A percentile compares a stretch with the other conserved stretches of the same genome.
Evolutionary conservation across 2,329 filamentous ascomycete genomes (phyloP).

Genomic region (Sporothrix inflata): DNA sequence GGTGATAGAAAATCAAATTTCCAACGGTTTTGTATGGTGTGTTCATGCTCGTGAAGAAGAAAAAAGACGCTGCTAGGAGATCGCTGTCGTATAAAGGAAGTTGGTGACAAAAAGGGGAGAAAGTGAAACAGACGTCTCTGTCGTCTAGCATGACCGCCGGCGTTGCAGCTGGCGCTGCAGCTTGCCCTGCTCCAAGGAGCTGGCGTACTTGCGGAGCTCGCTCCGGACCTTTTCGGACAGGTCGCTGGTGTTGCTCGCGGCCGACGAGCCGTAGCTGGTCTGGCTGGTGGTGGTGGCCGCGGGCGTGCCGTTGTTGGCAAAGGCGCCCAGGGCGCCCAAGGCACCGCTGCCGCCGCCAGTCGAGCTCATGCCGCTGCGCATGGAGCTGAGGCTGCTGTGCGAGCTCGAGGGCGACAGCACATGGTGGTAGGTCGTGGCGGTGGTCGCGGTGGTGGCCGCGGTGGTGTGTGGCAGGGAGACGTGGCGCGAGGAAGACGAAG

Average conservation of each 20-base stretch:
- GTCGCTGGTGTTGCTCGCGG: constrained; percentile 50
- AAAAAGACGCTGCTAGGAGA: not conserved
- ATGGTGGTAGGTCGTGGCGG: constrained; percentile 44
- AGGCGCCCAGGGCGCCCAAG: constrained; percentile 30
- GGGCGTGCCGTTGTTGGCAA: constrained; percentile 28
- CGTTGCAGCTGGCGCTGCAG: constrained; percentile 63
- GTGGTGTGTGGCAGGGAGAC: constrained; percentile 28
- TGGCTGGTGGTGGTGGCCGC: constrained; percentile 10
- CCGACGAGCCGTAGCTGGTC: constrained; percentile 42
- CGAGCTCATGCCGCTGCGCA: constrained; percentile 56
- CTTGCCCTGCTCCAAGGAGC: constrained; percentile 83
- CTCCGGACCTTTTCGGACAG: constrained; percentile 77
- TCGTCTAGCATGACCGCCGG: constrained; percentile 55
- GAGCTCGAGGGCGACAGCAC: constrained; percentile 73
- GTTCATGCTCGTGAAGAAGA: not conserved
- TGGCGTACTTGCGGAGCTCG: constrained; percentile 83
- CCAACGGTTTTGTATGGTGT: not conserved
- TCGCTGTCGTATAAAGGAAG: constrained; percentile 11
- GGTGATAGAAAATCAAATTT: not conserved
- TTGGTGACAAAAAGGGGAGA: not conserved
- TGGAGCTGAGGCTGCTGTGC: constrained; percentile 80
- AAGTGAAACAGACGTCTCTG: not conserved
- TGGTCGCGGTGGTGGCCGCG: constrained; percentile 29
- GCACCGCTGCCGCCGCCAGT: constrained; percentile 25
- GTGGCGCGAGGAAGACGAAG: not conserved